These are phyloP conservation scores for Collybia sp. DNA, from an alignment of 768 basidiomycete genomes.

Conservation along the genomic window DNA sequence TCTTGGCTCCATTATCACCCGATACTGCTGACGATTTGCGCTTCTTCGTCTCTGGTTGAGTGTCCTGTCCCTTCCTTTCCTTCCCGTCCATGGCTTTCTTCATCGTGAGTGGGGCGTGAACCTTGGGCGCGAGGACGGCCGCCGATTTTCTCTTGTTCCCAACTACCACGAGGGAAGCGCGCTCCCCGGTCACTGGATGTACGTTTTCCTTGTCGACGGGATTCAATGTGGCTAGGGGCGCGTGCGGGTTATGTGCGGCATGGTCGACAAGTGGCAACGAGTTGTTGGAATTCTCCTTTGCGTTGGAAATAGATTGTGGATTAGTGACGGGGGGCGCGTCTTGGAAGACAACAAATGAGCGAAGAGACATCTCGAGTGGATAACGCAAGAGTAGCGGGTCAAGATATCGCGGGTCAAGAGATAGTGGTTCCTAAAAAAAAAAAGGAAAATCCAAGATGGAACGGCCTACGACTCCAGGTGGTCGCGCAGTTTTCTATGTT, in stretches of 20 bases:
- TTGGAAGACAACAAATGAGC: conserved; percentile 62
- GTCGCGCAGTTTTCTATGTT: too few species aligned
- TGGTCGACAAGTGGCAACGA: conserved; percentile 15
- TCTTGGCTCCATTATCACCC: conserved; percentile 22
- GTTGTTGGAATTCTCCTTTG: conserved; percentile 13
- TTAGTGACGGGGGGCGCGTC: conserved; percentile 40
- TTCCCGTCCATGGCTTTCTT: conserved; percentile 44
- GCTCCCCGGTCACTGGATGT: conserved; percentile 69
- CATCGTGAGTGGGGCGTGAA: conserved; percentile 25
- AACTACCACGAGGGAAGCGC: conserved; percentile 29
- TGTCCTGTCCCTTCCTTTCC: conserved; percentile 35
- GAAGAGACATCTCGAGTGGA: conserved; percentile 39
- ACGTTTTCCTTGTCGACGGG: conserved; percentile 74
- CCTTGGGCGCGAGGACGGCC: conserved; percentile 51
- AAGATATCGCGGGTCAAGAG: too few species aligned
- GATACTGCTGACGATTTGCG: conserved; percentile 43
- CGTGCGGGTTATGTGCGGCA: conserved; percentile 17
- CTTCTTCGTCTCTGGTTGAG: conserved; percentile 52
- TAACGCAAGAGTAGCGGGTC: too few species aligned
- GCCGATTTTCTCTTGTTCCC: conserved; percentile 63
- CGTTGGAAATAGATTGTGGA: conserved; percentile 22
- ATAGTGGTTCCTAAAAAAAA: too few species aligned
- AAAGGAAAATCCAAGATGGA: too few species aligned
- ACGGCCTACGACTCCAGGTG: too few species aligned
- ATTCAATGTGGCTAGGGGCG: conserved; percentile 20